Evolutionary conservation across 2,329 filamentous ascomycete species (phyloP), one percentile per base, ranked within the genome.

Genomic region (Thielaviopsis punctulata): DNA sequence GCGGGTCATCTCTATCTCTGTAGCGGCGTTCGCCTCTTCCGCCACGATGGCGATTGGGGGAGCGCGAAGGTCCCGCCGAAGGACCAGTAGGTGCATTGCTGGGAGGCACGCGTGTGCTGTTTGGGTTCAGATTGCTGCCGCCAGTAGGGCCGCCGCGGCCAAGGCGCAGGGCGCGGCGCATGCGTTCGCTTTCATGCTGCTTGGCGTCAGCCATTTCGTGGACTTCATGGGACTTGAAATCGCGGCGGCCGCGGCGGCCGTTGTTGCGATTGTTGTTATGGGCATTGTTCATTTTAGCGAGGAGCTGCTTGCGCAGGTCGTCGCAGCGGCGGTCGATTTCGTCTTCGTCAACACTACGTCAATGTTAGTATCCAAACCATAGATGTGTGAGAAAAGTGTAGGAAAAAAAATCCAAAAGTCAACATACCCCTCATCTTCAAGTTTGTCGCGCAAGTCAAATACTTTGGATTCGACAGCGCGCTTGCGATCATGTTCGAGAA

Each of bases 171-270:
- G 92, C 92, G 66, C 75, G 85, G 58, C 90, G 73, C 64, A 98
- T 70, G 60, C 85, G 77, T 68, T 96, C 89, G 66, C 84, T 95
- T 73, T 98, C 92, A 64, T 86, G 84, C 59, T 94, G 90, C 75
- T 98, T 98, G 55, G 90, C 92, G 61, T 92, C 85, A 18, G 92
- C 92, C 64, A 95, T 75, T 68, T 96, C 92, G 69, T 98, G 92
- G 19, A 96, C 88, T 68, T 96, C 87, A 67, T 96, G 88, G 58
- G 81, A 75, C 69, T 96, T 98, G 57, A 96, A 74, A 9, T 77
- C 75, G 59, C 71, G 76, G 51, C 64, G 68, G 52, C 67, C 62
- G 1, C 59, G 61, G 0, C 62, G 61, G 8, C 51, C 45, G 10
- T 27, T n/a, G n/a, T 45, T 23, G 9, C 48, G 49, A 22, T 22